Base-by-base conservation (phyloP, 306 rosid species). In the Pterocarpus santalinus region DNA sequence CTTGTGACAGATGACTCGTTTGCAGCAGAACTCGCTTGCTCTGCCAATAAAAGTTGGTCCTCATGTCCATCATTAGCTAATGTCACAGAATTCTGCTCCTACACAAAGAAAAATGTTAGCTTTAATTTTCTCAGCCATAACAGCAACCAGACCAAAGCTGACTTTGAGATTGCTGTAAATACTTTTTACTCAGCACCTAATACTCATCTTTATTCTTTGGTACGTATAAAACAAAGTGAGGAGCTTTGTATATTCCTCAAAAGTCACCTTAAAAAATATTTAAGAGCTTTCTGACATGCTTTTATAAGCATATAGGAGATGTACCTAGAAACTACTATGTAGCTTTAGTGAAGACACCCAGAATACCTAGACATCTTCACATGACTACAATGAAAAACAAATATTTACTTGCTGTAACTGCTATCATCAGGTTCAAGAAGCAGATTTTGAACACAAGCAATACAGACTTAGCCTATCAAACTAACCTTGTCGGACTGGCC, bases 1-100 rank as follows among this genome's bases (percentile, higher is more conserved):
- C 68, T 49, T 49, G 86, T 49, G 66, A 82, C 87, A 81, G 94
- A 55, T 78, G 87, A 81, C 6, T 83, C 65, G 76, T 82, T 88
- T 80, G 86, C 65, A 67, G 81, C 78, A 78, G 97, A 83, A 82
- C 75, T 89, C 34, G 89, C 72, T 51, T 89, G 90, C 39, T 81
- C 94, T 51, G 89, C 74, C 51, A 73, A 78, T 70, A 85, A 80
- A 76, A 85, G 81, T 81, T 89, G 92, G 69, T 77, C 90, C 14
- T 80, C 92, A 30, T 69, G 75, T 28, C 82, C 91, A 76, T 87
- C 88, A 62, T 81, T 89, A 32, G 88, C 57, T n/a, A 80, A 58
- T 35, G 84, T 55, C 55, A 67, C 75, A 64, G 71, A 84, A 84
- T 58, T 88, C 69, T 86, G 91, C 84, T 88, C 97, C 84, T 87